Conservation (phyloP, 140 eudicot species). For the Oenanthe javanica region DNA sequence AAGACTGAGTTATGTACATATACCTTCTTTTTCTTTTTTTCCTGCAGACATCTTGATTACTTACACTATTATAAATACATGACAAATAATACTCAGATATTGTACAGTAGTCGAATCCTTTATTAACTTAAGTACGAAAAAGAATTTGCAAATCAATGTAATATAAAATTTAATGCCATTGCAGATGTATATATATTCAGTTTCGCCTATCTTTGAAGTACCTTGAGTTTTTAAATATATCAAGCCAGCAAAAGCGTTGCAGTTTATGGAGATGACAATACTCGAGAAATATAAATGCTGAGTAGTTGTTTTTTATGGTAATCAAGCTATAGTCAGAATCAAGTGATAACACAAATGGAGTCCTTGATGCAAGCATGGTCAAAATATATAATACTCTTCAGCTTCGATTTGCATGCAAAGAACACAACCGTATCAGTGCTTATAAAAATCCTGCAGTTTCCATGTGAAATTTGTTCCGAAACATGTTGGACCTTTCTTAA, state of each 20-base stretch:
- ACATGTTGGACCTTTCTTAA: no score
- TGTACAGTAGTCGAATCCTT: not conserved
- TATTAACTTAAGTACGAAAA: not conserved
- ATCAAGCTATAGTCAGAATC: not conserved
- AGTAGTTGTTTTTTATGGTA: not conserved
- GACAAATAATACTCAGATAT: not conserved
- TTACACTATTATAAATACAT: slow-evolving; percentile 1
- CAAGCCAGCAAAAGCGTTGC: not conserved
- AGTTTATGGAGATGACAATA: not conserved
- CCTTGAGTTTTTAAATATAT: not conserved
- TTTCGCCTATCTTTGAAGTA: not conserved
- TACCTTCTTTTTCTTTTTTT: slow-evolving; percentile 6
- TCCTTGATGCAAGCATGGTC: not conserved
- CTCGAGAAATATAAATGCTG: not conserved
- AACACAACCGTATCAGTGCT: not conserved
- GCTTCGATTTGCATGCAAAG: no score
- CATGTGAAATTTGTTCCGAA: no score
- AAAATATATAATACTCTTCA: not conserved
- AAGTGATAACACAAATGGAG: not conserved
- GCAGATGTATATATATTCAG: not conserved
- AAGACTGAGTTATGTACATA: slow-evolving; percentile 50
- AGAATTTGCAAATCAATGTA: not conserved
- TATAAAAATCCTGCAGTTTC: no score
- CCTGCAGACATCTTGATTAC: slow-evolving; percentile 24
- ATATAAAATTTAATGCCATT: not conserved